A percentile compares a stretch with the other conserved stretches of the same genome.
These are phyloP conservation scores for Colletotrichum tropicale DNA, from an alignment of 2,329 filamentous ascomycete genomes.

Conservation along the genomic window DNA sequence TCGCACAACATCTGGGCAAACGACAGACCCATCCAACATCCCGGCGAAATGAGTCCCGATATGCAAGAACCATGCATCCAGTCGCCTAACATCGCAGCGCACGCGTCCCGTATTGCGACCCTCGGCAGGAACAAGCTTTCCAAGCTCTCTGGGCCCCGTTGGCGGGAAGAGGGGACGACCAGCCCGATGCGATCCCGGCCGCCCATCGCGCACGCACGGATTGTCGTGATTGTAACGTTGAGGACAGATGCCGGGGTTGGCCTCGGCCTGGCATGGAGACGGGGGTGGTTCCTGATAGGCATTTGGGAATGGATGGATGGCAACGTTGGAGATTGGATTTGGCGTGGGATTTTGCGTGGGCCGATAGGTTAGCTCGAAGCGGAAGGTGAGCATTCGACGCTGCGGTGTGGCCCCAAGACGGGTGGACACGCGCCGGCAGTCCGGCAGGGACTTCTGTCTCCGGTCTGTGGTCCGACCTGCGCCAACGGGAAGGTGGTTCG, in stretches of 20 bases:
- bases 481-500: slow-evolving; percentile 6
- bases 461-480: slow-evolving; percentile 1
- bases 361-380: slow-evolving; percentile 6
- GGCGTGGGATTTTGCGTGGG: background rate
- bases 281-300: background rate
- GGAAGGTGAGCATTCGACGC: slow-evolving; percentile 9
- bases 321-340: background rate
- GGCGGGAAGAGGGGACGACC: background rate
- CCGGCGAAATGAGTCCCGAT: background rate
- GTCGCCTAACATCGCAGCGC: background rate
- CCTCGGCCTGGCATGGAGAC: background rate
- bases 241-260: background rate
- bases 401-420: background rate
- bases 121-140: slow-evolving; percentile 6
- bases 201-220: background rate
- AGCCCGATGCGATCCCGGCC: background rate
- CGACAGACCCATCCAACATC: background rate
- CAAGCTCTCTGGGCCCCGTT: background rate
- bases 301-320: background rate
- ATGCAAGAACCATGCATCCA: background rate
- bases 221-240: background rate
- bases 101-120: background rate
- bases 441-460: slow-evolving; percentile 11
- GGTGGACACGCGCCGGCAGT: background rate
- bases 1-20: background rate